phyloP scores from a whole-genome alignment of 2,329 filamentous ascomycete species.

The Penicillium sp. region DNA sequence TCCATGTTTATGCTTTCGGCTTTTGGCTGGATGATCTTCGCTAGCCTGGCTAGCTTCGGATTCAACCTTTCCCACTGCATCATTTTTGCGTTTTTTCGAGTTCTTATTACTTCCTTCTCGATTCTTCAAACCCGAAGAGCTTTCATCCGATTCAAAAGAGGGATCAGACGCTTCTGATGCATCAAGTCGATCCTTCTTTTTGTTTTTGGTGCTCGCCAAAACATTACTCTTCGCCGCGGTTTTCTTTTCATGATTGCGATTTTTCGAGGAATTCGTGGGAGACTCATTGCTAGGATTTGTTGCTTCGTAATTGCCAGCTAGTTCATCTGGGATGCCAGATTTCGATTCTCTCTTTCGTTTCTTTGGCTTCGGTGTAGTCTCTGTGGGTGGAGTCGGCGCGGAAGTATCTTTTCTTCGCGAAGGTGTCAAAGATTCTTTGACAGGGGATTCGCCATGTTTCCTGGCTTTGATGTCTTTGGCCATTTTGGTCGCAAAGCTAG shows the following conservation, averaged over 20 bases:
- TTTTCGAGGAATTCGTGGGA: background rate
- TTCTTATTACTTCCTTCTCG: background rate
- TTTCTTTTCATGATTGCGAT: conserved; percentile 31
- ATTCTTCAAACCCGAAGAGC: background rate
- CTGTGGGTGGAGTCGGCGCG: background rate
- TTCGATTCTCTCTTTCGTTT: conserved; percentile 29
- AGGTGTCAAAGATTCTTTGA: background rate
- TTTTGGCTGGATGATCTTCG: conserved; percentile 24
- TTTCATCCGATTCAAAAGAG: conserved; percentile 2
- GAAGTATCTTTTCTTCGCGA: background rate
- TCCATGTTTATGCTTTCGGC: conserved; percentile 19
- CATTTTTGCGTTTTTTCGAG: conserved; percentile 2
- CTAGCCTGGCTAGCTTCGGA: conserved; percentile 19
- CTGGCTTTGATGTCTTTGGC: background rate
- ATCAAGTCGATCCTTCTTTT: conserved; percentile 15
- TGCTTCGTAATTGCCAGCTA: background rate
- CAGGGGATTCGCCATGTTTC: background rate
- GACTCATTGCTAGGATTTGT: background rate
- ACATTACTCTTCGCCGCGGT: conserved; percentile 26
- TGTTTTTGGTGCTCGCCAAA: conserved; percentile 25
- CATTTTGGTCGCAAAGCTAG: conserved; percentile 4
- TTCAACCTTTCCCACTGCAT: conserved; percentile 10
- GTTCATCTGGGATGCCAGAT: background rate
- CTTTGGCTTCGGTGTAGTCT: conserved; percentile 32
- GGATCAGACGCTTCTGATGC: background rate